Conservation (phyloP, 306 rosid genomes). For the Pyrus communis region DNA sequence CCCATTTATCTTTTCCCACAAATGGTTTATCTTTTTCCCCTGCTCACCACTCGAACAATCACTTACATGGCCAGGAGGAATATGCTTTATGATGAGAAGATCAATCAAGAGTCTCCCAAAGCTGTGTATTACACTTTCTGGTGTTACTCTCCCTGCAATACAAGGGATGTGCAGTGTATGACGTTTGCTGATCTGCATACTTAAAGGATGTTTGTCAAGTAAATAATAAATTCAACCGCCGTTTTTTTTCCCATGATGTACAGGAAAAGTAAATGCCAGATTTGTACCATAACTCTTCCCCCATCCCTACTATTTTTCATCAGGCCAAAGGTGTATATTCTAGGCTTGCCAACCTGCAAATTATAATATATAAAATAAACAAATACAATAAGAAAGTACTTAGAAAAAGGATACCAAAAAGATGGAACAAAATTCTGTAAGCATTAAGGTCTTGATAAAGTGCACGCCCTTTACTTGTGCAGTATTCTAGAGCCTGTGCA, state of each 20-base stretch:
- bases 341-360: not conserved
- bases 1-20: not conserved
- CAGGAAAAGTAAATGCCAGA: no score
- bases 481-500: slow-evolving; percentile 82
- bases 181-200: not conserved
- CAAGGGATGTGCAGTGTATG: not conserved
- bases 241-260: no score
- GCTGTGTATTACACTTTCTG: slow-evolving; percentile 80
- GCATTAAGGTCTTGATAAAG: slow-evolving; percentile 85
- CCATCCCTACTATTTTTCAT: not conserved
- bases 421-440: slow-evolving; percentile 33
- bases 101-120: slow-evolving; percentile 79
- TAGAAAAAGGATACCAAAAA: not conserved
- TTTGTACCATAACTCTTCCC: not conserved
- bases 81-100: slow-evolving; percentile 71
- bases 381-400: slow-evolving; percentile 7
- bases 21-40: not conserved
- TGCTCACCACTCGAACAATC: not conserved
- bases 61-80: slow-evolving; percentile 75
- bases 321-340: not conserved
- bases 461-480: slow-evolving; percentile 71
- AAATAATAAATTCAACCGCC: no score
- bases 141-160: slow-evolving; percentile 65
- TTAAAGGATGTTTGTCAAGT: not conserved
- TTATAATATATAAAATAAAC: not conserved